phyloP scores from a whole-genome alignment of 441 rosid genomes.

The Erodium moschatum region DNA sequence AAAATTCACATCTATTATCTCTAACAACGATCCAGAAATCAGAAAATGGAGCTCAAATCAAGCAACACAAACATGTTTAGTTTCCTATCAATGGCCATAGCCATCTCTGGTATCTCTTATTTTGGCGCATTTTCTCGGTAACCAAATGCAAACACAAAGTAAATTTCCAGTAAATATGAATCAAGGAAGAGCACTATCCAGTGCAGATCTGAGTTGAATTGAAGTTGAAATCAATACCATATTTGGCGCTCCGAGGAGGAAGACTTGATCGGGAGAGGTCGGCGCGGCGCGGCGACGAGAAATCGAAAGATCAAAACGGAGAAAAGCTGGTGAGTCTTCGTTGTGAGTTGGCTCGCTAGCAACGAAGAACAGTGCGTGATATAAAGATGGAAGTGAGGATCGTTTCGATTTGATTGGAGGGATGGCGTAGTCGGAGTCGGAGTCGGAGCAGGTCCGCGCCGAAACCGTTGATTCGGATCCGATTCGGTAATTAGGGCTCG shows the following conservation, averaged over 20 bases:
- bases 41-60: constrained; percentile 12
- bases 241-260: not conserved
- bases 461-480: constrained; percentile 3
- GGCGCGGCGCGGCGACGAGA: constrained; percentile 1
- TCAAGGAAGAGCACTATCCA: not conserved
- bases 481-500: not conserved
- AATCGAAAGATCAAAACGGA: not conserved
- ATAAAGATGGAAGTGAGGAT: constrained; percentile 1
- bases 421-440: not conserved
- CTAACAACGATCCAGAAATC: not conserved
- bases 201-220: no score
- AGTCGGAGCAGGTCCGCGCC: constrained; percentile 6
- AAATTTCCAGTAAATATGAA: not conserved
- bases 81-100: not conserved
- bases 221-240: constrained; percentile 1
- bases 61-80: not conserved
- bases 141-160: constrained; percentile 9
- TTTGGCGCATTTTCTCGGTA: not conserved
- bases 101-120: not conserved
- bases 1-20: no score
- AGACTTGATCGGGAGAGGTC: not conserved
- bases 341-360: not conserved
- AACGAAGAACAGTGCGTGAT: constrained; percentile 1
- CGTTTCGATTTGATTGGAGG: constrained; percentile 5
- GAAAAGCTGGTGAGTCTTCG: constrained; percentile 2